Base-by-base conservation (phyloP, 2,329 filamentous ascomycete genomes). In the Arthrobotrys iridis region DNA sequence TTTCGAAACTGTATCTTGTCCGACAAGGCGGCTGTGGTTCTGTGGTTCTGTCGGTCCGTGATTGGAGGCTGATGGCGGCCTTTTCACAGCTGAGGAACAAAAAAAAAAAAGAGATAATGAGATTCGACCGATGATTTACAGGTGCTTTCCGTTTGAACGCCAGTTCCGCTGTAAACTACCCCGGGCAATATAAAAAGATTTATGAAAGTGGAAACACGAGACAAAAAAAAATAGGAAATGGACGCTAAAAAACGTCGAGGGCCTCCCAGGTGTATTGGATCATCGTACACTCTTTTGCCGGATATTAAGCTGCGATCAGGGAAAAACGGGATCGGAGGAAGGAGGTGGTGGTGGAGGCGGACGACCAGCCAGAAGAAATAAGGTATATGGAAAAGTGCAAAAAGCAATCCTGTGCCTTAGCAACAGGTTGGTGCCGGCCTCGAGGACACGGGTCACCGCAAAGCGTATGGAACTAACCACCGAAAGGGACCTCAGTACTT, bases 131-230 rank as follows among this genome's bases (percentile, higher is more conserved):
- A 68, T 68, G 68, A 77, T 72, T 63, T 73, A 74, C 67, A 77
- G 50, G 50, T 73, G 65, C 65, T 67, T 77, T 65, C 76, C 77
- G 62, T 65, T 70, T 76, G 71, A 75, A 75, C 71, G 71, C 71
- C 71, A 75, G 71, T 68, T 70, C 71, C 71, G 63, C 71, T 75
- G 71, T 75, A 75, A 64, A 67, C 63, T 68, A 63, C 63, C 71
- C 71, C 57, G 46, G 71, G 46, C 57, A 75, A 75, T 75, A 75
- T 68, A 75, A 67, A 75, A 64, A 64, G 57, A 59, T 62, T 78
- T 77, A 67, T 62, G 77, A 77, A 76, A 77, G 66, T 65, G 73
- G 77, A 78, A 78, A 77, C 77, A 78, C 76, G 73, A 77, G 73
- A 77, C 45, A 73, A 74, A 74, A 74, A 70, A 68, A 63, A 74